Base-by-base conservation (phyloP, 495 filamentous ascomycete species). In the Staphylotrichum longicolle region DNA sequence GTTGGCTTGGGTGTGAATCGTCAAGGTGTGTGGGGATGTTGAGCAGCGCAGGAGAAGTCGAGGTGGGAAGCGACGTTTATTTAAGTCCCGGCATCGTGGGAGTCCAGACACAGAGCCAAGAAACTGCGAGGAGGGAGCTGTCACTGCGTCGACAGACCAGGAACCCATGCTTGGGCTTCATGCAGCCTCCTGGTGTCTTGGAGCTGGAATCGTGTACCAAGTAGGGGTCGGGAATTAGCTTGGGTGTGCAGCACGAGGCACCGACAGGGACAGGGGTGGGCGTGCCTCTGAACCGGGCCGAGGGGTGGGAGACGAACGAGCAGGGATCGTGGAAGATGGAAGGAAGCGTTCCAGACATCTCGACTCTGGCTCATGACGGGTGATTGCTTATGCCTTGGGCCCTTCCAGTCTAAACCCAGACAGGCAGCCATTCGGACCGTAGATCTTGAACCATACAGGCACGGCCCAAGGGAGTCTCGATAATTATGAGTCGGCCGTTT, bases 141-240 rank as follows among this genome's bases (percentile, higher is more conserved):
- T 62, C 63, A 54, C 40, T 45, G 15, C 40, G 58, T 60, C 20
- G 47, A 44, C 39, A 54, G 59, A 57, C 68, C 66, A 42, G 68
- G 68, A 57, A 66, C 63, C 68, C 68, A 64, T 68, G 68, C 52
- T 58, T 9, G 12, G 39, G 14, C 58, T 48, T 61, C 65, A 66
- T 70, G 63, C 63, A 70, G 45, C 15, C 49, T 41, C 39, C 40
- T 49, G 39, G 54, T 41, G 49, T 46, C 44, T 53, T 54, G 30
- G 51, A 42, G 10, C 53, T 39, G 46, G 42, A 27, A 42, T 37
- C n/a, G 37, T 56, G 41, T 20, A 14, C 30, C 12, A 11, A 5
- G 56, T 58, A 58, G 60, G 67, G 65, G 67, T 60, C 61, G 65
- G 61, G 58, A 68, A 65, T 59, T 64, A 65, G 37, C 37, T 39